Percentiles rank a stretch among this genome's conserved stretches.
These are phyloP conservation scores for Chlorella sp. DNA, from an alignment of 139 green algal species.

Conservation along the genomic window DNA sequence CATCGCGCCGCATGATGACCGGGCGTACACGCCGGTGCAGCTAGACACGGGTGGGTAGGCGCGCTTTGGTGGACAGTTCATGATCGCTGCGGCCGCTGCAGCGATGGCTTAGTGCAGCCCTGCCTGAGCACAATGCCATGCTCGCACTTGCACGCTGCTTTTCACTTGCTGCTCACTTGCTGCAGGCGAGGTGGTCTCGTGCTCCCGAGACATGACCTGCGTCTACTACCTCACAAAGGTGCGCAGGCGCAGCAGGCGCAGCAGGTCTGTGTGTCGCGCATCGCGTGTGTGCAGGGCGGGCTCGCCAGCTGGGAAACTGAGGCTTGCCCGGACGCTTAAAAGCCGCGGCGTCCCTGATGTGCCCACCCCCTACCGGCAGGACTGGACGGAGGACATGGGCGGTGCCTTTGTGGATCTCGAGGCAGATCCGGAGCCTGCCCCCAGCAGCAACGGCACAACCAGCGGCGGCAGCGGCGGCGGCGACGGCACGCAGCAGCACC, in stretches of 20 bases:
- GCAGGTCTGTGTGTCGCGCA: no score
- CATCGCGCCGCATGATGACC: constrained; percentile 48
- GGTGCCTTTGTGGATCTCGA: constrained; percentile 27
- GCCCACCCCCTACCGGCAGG: neutral
- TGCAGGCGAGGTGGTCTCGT: constrained; percentile 37
- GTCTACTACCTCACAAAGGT: constrained; percentile 50
- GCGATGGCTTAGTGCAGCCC: neutral
- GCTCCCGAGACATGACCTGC: constrained; percentile 39
- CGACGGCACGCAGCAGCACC: neutral
- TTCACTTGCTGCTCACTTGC: neutral
- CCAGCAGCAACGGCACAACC: neutral
- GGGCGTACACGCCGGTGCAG: constrained; percentile 45
- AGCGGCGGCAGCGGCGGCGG: neutral
- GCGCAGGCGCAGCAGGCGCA: no score
- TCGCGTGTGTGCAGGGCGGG: no score
- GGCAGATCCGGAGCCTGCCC: neutral
- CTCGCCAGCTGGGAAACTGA: no score
- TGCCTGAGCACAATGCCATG: neutral
- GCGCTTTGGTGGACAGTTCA: no score
- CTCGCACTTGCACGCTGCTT: neutral
- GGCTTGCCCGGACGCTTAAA: no score
- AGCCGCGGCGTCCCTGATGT: no score
- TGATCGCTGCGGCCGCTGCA: neutral
- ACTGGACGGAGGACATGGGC: constrained; percentile 37
- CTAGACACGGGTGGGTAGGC: constrained; percentile 32